Base-by-base conservation (phyloP, 108 stramenopile species). In the Fistulifera pelliculosa region DNA sequence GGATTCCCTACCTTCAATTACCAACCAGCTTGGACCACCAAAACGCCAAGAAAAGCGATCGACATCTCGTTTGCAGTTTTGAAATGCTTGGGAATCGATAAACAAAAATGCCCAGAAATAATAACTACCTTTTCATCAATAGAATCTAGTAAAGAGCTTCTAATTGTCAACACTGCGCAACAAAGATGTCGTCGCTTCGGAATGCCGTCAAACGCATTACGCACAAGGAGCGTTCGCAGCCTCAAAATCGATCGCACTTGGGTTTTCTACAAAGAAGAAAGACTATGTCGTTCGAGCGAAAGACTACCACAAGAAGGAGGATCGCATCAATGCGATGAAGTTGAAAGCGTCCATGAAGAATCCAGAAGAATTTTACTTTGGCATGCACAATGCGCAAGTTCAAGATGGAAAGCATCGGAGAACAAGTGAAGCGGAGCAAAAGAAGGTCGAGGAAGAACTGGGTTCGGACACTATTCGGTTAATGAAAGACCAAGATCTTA, bases 321-420 rank as follows among this genome's bases (percentile, higher is more conserved):
- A 81, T 28, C 63, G 71, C 1, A 55, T 98, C 50, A 72, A 61
- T 38, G 58, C 73, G 17, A 75, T 98, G 68, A 63, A 82, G 12
- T 59, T 61, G 17, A 93, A 90, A 54, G 93, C 91, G 11, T 58
- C 86, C 19, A 80, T 93, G 76, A 69, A 90, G 51, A 99, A 99
- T 63, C 95, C 95, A 0, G 99, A 99, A 65, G 99, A 99, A 80
- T 99, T 97, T 67, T 99, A 99, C 69, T 94, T 96, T 74, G 92
- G 80, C n/a, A 98, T 99, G 99, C 61, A 91, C 52, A 81, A 73
- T 22, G 49, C 83, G 1, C 72, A 86, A 54, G 84, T 94, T 17
- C 74, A 81, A 60, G 72, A 73, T 49, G 80, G 80, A 16, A 39
- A 54, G 24, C 68, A 80, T 44, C 60, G 73, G 19, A 77, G 69